These are phyloP conservation scores for Ottelia alismoides DNA, from an alignment of 106 monocot species.

Conservation along the genomic window DNA sequence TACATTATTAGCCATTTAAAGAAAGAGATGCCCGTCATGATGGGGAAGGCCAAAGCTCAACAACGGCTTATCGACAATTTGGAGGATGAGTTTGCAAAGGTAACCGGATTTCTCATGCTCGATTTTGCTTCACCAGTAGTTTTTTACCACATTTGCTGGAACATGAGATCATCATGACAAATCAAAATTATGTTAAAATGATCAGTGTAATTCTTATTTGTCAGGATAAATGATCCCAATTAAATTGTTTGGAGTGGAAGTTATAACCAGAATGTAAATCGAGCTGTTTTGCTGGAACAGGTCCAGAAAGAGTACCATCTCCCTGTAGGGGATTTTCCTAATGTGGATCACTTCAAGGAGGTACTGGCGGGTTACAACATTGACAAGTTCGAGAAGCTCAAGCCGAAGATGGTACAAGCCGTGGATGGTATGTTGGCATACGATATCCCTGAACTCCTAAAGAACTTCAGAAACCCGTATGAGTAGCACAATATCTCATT, in stretches of 20 bases:
- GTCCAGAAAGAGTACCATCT: slow-evolving; percentile 73
- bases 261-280: too few relatives aligned
- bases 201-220: too few relatives aligned
- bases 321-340: slow-evolving; percentile 77
- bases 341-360: slow-evolving; percentile 63
- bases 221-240: too few relatives aligned
- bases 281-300: slow-evolving; percentile 38
- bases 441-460: slow-evolving; percentile 80
- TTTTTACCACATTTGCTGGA: too few relatives aligned
- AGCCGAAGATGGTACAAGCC: slow-evolving; percentile 69
- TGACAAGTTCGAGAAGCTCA: slow-evolving; percentile 81
- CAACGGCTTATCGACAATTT: slow-evolving; percentile 68
- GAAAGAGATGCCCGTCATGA: slow-evolving; percentile 94
- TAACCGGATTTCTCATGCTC: too few relatives aligned
- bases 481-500: too few relatives aligned
- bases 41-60: slow-evolving; percentile 89
- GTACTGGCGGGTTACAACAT: slow-evolving; percentile 54
- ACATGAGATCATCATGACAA: too few relatives aligned
- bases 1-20: slow-evolving; percentile 86
- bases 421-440: slow-evolving; percentile 80
- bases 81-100: slow-evolving; percentile 78
- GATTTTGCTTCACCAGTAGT: too few relatives aligned
- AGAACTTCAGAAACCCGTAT: slow-evolving; percentile 72
- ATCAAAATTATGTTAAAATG: too few relatives aligned
- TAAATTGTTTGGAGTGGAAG: too few relatives aligned